These are phyloP conservation scores for Crucihimalaya himalaica DNA, from an alignment of 345 rosid species.

Conservation along the genomic window DNA sequence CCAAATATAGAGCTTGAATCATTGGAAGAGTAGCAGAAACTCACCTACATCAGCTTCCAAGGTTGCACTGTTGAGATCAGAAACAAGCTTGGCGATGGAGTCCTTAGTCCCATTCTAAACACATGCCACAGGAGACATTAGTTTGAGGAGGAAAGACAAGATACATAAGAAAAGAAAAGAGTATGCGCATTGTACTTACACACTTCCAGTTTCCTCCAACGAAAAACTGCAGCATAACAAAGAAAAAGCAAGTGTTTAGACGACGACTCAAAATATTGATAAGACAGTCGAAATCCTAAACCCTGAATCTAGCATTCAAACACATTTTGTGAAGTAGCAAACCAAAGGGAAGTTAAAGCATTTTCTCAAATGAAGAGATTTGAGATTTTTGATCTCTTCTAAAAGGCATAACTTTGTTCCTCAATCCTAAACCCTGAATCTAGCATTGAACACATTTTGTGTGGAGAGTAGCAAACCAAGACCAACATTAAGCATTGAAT, in stretches of 20 bases:
- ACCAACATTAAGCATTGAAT: constrained; percentile 1
- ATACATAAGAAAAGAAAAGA: background rate
- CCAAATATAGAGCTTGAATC: background rate
- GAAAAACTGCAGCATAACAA: constrained; percentile 79
- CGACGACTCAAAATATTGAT: background rate
- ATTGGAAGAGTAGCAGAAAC: background rate
- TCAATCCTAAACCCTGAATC: background rate
- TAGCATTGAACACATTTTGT: background rate
- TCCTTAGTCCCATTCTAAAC: constrained; percentile 91
- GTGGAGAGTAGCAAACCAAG: background rate
- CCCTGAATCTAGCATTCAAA: background rate
- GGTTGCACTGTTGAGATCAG: constrained; percentile 78
- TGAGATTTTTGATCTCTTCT: background rate
- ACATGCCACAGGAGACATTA: constrained; percentile 15
- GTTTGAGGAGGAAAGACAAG: background rate
- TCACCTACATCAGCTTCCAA: constrained; percentile 93
- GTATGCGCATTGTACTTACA: constrained; percentile 53
- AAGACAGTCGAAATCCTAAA: background rate
- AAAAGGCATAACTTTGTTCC: background rate
- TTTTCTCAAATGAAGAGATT: background rate
- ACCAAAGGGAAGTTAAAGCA: background rate
- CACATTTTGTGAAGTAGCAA: background rate
- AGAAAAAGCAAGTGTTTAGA: background rate
- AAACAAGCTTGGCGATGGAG: constrained; percentile 82
- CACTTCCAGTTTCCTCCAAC: constrained; percentile 99